A percentile compares a stretch with the other conserved stretches of the same genome.
Conservation (phyloP, 75 land plant species). For the Picea glauca region DNA sequence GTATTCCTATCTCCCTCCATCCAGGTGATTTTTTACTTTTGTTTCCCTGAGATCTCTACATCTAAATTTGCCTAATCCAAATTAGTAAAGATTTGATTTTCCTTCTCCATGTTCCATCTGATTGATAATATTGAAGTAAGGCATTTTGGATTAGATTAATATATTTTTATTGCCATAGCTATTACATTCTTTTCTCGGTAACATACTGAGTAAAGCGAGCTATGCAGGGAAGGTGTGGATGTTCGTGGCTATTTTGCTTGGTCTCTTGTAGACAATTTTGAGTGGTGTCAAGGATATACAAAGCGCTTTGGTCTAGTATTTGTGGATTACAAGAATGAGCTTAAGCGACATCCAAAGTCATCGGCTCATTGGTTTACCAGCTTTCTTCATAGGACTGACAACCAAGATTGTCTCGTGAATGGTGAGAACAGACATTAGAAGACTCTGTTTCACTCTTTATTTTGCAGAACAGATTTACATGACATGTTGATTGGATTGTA, state of each 20-base stretch:
- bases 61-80: too few species aligned
- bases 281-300: conserved; percentile 74
- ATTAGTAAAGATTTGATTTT: too few species aligned
- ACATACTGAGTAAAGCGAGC: too few species aligned
- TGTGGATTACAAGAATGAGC: conserved; percentile 71
- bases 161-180: not conserved
- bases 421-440: too few species aligned
- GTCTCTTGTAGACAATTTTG: conserved; percentile 84
- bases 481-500: too few species aligned
- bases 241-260: conserved; percentile 85
- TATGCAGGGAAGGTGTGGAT: conserved; percentile 68
- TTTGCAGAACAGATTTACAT: too few species aligned
- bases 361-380: conserved; percentile 64
- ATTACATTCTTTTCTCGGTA: not conserved
- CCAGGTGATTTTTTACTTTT: too few species aligned
- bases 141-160: not conserved
- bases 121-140: not conserved
- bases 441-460: too few species aligned
- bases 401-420: too few species aligned
- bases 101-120: not conserved
- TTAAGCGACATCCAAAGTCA: conserved; percentile 65
- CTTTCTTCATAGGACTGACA: conserved; percentile 20
- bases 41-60: too few species aligned
- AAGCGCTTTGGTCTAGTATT: conserved; percentile 80
- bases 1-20: too few species aligned